phyloP scores from a whole-genome alignment of 2,329 filamentous ascomycete species.

The Colletotrichum sansevieriae region DNA sequence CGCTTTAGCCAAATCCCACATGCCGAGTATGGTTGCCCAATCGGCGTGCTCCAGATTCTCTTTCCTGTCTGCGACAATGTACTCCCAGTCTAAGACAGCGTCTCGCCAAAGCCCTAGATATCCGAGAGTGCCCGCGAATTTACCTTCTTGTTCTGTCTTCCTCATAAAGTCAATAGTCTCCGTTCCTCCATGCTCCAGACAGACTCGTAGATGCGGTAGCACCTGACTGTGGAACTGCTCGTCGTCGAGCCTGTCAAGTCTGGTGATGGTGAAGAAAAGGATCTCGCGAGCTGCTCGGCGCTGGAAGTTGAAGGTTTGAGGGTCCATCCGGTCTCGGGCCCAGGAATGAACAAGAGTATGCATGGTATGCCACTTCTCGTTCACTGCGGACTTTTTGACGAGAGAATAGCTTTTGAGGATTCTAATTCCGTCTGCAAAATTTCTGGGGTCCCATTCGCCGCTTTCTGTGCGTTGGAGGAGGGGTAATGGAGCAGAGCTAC shows the following conservation, averaged over 20 bases:
- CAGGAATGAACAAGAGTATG: constrained; percentile 46
- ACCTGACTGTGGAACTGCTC: neutral
- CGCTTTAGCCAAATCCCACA: too few species aligned
- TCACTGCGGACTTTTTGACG: constrained; percentile 31
- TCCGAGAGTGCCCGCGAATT: too few species aligned
- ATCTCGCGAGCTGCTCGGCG: constrained; percentile 10
- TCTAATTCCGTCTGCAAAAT: neutral
- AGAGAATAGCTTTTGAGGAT: constrained; percentile 43
- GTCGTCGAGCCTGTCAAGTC: neutral
- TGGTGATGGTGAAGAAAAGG: too few species aligned
- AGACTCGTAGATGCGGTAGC: neutral
- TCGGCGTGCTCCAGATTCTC: too few species aligned
- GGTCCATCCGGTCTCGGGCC: constrained; percentile 42
- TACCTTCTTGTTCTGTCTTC: too few species aligned
- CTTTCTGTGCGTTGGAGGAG: neutral
- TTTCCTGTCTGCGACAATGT: too few species aligned
- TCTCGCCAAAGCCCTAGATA: too few species aligned
- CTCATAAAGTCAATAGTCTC: too few species aligned
- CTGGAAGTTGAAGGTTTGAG: neutral
- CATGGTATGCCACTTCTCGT: constrained; percentile 39
- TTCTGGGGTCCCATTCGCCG: constrained; percentile 1
- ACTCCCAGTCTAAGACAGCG: too few species aligned
- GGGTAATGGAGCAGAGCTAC: neutral
- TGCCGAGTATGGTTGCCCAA: too few species aligned
- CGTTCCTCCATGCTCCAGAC: too few species aligned